A percentile compares a stretch with the other conserved stretches of the same genome.
Conservation (phyloP, 169 alveolate species). For the Cryptosporidium andersoni region DNA sequence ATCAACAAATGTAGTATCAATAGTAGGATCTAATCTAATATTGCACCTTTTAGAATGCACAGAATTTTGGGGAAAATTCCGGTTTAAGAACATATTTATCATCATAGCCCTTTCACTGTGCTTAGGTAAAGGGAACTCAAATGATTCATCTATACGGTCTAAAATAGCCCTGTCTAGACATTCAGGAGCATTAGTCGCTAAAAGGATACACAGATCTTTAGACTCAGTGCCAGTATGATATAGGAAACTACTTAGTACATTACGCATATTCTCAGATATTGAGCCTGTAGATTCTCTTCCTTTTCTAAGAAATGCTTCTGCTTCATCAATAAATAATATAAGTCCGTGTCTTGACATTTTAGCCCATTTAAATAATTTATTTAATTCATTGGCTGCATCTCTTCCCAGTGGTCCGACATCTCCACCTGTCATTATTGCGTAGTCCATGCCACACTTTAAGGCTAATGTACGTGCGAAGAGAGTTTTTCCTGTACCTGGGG, state of each 20-base stretch:
- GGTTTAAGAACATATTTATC: constrained; percentile 89
- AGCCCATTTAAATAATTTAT: constrained; percentile 95
- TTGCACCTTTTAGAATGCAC: constrained; percentile 68
- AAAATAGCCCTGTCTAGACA: constrained; percentile 92
- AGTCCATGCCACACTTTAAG: constrained; percentile 91
- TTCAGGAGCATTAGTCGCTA: constrained; percentile 96
- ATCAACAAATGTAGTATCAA: constrained; percentile 80
- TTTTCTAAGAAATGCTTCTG: constrained; percentile 94
- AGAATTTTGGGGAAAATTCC: constrained; percentile 82
- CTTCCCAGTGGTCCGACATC: constrained; percentile 97
- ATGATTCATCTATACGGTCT: constrained; percentile 94
- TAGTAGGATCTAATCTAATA: constrained; percentile 76
- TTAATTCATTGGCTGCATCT: constrained; percentile 92
- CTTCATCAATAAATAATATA: constrained; percentile 96
- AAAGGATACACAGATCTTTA: constrained; percentile 88
- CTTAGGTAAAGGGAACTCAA: constrained; percentile 92
- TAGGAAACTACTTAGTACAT: constrained; percentile 90
- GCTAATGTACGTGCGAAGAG: constrained; percentile 91
- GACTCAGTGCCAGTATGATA: constrained; percentile 96
- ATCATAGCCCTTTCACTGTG: constrained; percentile 88
- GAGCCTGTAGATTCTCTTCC: constrained; percentile 79
- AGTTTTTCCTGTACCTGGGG: constrained; percentile 97
- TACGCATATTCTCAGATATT: constrained; percentile 91
- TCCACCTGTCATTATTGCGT: constrained; percentile 95
- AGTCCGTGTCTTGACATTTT: constrained; percentile 89